A percentile compares a stretch with the other conserved stretches of the same genome.
phyloP scores from a whole-genome alignment of 306 rosid species.

The Delonix regia region DNA sequence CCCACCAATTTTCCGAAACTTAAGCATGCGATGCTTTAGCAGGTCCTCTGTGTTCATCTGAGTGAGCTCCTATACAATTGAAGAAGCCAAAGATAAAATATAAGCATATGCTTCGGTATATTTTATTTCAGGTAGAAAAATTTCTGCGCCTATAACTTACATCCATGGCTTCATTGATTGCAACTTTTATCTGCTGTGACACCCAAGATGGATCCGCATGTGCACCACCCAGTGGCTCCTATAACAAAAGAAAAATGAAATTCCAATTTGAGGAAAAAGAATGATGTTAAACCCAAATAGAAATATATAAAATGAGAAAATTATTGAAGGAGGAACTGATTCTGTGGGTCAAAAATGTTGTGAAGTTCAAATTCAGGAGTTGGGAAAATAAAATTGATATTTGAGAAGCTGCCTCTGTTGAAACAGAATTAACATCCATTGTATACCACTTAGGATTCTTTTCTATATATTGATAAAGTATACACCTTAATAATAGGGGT shows the following conservation, averaged over 20 bases:
- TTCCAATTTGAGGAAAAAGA: conserved; percentile 19
- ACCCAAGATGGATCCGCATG: conserved; percentile 87
- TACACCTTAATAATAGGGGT: not conserved
- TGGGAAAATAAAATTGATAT: not conserved
- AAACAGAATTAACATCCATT: conserved; percentile 12
- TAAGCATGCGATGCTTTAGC: conserved; percentile 69
- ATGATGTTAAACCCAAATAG: not conserved
- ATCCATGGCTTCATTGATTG: conserved; percentile 77
- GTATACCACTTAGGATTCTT: conserved; percentile 11
- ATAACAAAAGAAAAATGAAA: conserved; percentile 36
- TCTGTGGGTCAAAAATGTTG: not conserved
- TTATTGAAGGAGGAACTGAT: conserved; percentile 14
- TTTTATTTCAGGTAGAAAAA: conserved; percentile 34
- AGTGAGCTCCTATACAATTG: conserved; percentile 64
- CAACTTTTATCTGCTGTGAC: conserved; percentile 79
- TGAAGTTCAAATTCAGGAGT: not conserved
- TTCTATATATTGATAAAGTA: not conserved
- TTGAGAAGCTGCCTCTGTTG: not conserved
- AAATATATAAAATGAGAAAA: conserved; percentile 1
- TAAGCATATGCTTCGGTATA: conserved; percentile 21
- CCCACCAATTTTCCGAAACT: conserved; percentile 85
- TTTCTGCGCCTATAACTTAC: conserved; percentile 54
- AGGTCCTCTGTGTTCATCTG: conserved; percentile 65
- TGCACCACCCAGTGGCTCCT: conserved; percentile 98
- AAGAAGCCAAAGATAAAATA: conserved; percentile 33